These are phyloP conservation scores for Entomophthora muscae DNA, from an alignment of 371 early-diverging fungal genomes.

Conservation along the genomic window DNA sequence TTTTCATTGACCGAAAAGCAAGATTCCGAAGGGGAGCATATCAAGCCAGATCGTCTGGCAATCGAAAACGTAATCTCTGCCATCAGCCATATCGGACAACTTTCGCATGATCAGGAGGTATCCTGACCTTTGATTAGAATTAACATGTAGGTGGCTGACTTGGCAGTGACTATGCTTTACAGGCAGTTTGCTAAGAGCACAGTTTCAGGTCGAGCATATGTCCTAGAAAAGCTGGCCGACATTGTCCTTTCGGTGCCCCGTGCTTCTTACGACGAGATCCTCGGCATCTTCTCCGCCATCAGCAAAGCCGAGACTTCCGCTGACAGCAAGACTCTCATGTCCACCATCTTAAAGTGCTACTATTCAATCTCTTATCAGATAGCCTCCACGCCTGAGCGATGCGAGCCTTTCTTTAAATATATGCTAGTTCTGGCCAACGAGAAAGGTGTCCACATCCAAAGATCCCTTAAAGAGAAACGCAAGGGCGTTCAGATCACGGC, in stretches of 20 bases:
- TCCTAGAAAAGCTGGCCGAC: constrained; percentile 33
- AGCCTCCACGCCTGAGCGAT: constrained; percentile 30
- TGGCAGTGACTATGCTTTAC: constrained; percentile 36
- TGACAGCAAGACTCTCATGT: constrained; percentile 26
- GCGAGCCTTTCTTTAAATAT: constrained; percentile 29
- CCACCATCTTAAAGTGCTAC: constrained; percentile 22
- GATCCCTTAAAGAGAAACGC: constrained; percentile 24
- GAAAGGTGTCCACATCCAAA: constrained; percentile 44
- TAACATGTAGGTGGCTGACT: constrained; percentile 26
- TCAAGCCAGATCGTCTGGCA: not conserved
- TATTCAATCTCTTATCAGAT: constrained; percentile 26
- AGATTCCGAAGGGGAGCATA: not conserved
- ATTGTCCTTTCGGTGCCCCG: constrained; percentile 34
- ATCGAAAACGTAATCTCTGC: constrained; percentile 7
- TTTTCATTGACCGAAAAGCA: not conserved
- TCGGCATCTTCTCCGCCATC: constrained; percentile 25
- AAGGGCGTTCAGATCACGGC: constrained; percentile 27
- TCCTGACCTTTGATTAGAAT: not conserved
- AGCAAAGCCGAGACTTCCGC: constrained; percentile 24
- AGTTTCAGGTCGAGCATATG: constrained; percentile 22
- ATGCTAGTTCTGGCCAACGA: constrained; percentile 46
- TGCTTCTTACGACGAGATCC: constrained; percentile 29
- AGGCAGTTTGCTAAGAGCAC: constrained; percentile 32
- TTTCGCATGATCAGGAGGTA: not conserved
- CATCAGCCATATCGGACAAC: constrained; percentile 9